Conservation (phyloP, 257 asterid genomes). For the Solanum medicagineum region DNA sequence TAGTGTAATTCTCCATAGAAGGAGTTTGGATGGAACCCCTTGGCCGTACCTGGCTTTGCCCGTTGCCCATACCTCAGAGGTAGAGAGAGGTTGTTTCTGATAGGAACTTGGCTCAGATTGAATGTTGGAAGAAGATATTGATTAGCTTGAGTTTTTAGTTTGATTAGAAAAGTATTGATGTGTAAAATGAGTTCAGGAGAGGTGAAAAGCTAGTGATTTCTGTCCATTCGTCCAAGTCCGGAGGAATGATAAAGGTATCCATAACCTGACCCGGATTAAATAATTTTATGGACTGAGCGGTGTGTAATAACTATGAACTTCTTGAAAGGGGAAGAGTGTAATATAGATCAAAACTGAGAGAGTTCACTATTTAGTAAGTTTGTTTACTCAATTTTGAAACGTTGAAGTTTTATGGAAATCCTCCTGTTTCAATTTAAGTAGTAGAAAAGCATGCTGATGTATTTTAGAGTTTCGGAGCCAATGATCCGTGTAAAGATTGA, state of each 20-base stretch:
- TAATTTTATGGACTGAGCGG: background rate
- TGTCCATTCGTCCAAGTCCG: background rate
- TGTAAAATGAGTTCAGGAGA: background rate
- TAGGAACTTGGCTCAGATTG: background rate
- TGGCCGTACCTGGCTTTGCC: background rate
- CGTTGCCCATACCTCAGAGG: background rate
- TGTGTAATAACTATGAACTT: background rate
- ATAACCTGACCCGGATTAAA: background rate
- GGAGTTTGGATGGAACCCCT: background rate
- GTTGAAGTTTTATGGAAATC: background rate
- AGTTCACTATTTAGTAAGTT: background rate
- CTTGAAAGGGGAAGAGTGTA: background rate
- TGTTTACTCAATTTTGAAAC: background rate
- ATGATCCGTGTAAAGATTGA: background rate
- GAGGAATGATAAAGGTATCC: background rate
- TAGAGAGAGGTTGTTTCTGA: background rate
- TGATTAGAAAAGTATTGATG: background rate
- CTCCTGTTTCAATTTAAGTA: background rate
- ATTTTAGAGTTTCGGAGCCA: background rate
- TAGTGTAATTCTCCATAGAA: background rate
- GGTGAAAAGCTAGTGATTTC: background rate
- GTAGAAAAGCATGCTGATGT: background rate
- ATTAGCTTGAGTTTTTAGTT: background rate
- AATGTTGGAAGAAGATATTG: background rate
- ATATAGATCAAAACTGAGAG: background rate